A percentile compares a stretch with the other conserved stretches of the same genome.
These are phyloP conservation scores for Lanmaoa rubissima DNA, from an alignment of 768 basidiomycete species.

Conservation along the genomic window DNA sequence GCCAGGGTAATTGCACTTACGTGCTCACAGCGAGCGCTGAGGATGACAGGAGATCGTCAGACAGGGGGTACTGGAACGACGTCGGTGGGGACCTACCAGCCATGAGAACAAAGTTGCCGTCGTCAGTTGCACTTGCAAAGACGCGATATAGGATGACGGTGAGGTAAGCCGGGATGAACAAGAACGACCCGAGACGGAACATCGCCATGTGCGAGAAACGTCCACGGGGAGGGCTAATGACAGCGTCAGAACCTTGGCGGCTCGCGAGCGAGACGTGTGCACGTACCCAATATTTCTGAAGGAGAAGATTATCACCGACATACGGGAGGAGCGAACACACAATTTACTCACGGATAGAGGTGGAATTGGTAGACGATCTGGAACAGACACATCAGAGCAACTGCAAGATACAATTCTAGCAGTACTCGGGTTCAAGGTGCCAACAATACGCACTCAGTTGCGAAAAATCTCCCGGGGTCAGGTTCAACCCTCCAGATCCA, in stretches of 20 bases:
- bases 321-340: not conserved
- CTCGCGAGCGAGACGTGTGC: not conserved
- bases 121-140: constrained; percentile 66
- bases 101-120: constrained; percentile 82
- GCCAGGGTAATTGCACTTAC: constrained; percentile 42
- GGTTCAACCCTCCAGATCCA: constrained; percentile 81
- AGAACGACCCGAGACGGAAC: constrained; percentile 82
- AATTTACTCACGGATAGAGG: constrained; percentile 72
- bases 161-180: constrained; percentile 91
- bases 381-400: constrained; percentile 91
- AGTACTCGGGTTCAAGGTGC: not conserved
- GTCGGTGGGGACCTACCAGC: constrained; percentile 46
- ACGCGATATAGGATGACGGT: constrained; percentile 70
- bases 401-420: constrained; percentile 38
- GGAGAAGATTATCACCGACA: not conserved
- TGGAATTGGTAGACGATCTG: constrained; percentile 92
- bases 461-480: constrained; percentile 90
- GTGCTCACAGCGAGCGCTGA: constrained; percentile 77
- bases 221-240: constrained; percentile 68
- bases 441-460: constrained; percentile 64
- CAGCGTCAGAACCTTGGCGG: constrained; percentile 6
- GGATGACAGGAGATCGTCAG: constrained; percentile 6
- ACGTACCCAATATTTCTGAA: constrained; percentile 64
- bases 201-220: constrained; percentile 83
- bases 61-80: not conserved